phyloP scores from a whole-genome alignment of 2,329 filamentous ascomycete genomes.

The Blastomyces silverae region DNA sequence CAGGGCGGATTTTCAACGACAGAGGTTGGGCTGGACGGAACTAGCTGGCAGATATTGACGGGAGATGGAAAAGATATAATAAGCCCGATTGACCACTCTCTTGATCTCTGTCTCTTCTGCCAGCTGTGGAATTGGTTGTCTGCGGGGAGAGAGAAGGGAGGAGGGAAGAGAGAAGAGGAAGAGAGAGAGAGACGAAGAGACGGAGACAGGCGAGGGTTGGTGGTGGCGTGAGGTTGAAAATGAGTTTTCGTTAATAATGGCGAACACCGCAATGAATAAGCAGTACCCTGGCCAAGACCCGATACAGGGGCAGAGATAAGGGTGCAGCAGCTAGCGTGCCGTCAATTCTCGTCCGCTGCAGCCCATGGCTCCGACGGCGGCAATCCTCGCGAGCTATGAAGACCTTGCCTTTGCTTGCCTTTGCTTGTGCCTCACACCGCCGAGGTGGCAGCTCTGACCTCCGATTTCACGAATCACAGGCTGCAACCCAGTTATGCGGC shows the following conservation, averaged over 20 bases:
- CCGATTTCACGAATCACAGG: not conserved
- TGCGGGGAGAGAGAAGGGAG: not conserved
- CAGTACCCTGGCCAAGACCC: not conserved
- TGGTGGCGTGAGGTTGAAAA: not conserved
- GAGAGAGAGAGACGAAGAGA: not conserved
- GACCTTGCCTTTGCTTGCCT: too few species aligned
- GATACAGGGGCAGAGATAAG: slow-evolving; percentile 3
- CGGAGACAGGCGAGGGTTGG: not conserved
- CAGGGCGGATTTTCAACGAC: slow-evolving; percentile 18
- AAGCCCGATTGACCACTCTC: slow-evolving; percentile 5
- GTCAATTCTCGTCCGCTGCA: not conserved
- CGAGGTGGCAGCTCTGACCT: not conserved
- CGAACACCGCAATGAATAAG: not conserved
- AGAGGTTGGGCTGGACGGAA: slow-evolving; percentile 7
- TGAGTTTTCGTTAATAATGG: not conserved
- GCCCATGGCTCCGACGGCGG: too few species aligned
- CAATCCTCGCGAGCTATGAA: too few species aligned
- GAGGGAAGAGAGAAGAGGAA: slow-evolving; percentile 16
- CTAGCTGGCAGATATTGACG: slow-evolving; percentile 10
- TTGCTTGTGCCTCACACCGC: too few species aligned
- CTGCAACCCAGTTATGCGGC: too few species aligned
- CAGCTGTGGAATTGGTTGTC: slow-evolving; percentile 10
- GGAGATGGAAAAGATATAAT: slow-evolving; percentile 8
- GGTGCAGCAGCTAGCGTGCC: not conserved
- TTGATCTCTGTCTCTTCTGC: slow-evolving; percentile 12